Conservation (phyloP, 345 rosid genomes). For the Melaleuca quinquenervia region DNA sequence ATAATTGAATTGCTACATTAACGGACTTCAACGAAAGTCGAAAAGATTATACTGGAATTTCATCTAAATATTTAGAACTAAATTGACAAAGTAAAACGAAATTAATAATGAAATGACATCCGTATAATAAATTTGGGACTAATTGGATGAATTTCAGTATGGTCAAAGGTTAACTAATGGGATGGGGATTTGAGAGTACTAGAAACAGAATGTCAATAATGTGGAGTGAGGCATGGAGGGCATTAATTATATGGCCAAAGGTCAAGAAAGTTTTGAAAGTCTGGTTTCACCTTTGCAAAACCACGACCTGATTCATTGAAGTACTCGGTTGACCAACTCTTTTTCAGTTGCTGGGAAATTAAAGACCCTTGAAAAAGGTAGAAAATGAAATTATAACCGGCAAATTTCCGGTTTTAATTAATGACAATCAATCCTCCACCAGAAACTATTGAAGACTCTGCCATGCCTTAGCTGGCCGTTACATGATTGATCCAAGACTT, state of each 20-base stretch:
- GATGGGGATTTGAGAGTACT: not conserved
- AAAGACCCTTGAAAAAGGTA: not conserved
- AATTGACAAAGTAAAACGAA: not conserved
- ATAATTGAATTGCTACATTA: fast-evolving
- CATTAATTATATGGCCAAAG: not conserved
- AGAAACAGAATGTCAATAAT: not conserved
- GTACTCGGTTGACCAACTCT: not conserved
- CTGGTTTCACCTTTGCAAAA: not conserved
- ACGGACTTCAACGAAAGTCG: fast-evolving
- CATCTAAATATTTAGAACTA: not conserved
- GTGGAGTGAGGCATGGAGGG: not conserved
- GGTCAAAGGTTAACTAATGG: not conserved
- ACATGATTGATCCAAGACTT: not conserved
- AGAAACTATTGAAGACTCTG: not conserved
- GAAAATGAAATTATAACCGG: not conserved
- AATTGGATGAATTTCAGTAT: not conserved
- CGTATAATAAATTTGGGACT: not conserved
- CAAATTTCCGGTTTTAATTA: not conserved
- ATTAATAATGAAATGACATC: not conserved
- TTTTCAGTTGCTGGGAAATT: not conserved
- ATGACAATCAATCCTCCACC: not conserved
- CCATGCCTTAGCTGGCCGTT: not conserved
- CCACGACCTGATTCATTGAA: not conserved
- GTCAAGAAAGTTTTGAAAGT: not conserved
- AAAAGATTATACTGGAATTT: not conserved